Base-by-base conservation (phyloP, 164 flowering plant species). In the Macadamia tetraphylla region DNA sequence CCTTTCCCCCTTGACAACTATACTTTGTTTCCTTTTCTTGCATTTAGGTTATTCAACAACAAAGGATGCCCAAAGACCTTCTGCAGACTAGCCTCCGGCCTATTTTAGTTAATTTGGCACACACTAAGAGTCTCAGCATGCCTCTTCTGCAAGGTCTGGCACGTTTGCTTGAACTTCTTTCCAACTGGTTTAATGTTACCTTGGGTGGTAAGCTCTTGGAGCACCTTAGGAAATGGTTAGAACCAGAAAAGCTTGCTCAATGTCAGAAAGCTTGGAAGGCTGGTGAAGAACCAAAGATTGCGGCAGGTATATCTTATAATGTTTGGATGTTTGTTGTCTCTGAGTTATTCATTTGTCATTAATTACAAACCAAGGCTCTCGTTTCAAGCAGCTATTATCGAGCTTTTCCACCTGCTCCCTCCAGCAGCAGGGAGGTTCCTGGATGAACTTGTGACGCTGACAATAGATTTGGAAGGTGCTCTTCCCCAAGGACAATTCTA, bases 211-310 rank as follows among this genome's bases (percentile, higher is more conserved):
- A 95, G 77, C 73, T 95, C 78, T 71, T 95, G 78, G 99, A 95
- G 79, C 99, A 95, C 81, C 88, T 95, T 18, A 92, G 86, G 75
- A 95, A 88, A 79, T 95, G 98, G 98, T 77, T 92, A 72, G 99
- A 95, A 73, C 99, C 99, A 17, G 99, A 95, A 67, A 95, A 95
- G 73, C 98, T 95, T 76, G 92, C 96, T n/a, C 93, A 84, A 75
- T 77, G 81, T 70, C 96, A 90, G 77, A 95, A 92, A 74, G 80
- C 93, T 31, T 95, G 99, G 99, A 95, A 95, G 75, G 82, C 97
- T 77, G 99, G 99, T 51, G 99, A 95, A 74, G 99, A 92, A 75
- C 99, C 99, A 66, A 92, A 92, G 80, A 88, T 95, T 81, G 99
- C 99, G 29, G 96, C 99, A 65, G 99, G 99, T 92, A 70, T 62